Conservation (phyloP, 2,329 filamentous ascomycete species). For the Fusarium sp. region DNA sequence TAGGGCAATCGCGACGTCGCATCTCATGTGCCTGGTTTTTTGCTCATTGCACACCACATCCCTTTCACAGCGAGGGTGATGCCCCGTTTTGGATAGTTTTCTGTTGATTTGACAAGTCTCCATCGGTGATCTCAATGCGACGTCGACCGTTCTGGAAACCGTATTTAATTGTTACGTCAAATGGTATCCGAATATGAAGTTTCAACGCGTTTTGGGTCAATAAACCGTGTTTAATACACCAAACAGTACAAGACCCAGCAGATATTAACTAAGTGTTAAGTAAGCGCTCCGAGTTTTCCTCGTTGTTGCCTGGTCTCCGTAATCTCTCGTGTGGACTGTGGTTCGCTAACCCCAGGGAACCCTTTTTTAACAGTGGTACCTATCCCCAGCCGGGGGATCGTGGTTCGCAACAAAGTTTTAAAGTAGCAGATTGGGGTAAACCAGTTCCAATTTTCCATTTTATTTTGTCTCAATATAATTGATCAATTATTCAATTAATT, state of each 20-base stretch:
- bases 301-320: slow-evolving; percentile 24
- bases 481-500: slow-evolving; percentile 3
- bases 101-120: slow-evolving; percentile 1
- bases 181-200: background rate
- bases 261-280: slow-evolving; percentile 17
- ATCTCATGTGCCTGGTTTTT: slow-evolving; percentile 30
- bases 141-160: slow-evolving; percentile 14
- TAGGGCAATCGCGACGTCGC: slow-evolving; percentile 15
- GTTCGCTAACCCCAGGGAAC: slow-evolving; percentile 12
- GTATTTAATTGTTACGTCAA: slow-evolving; percentile 10
- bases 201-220: background rate
- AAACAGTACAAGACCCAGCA: background rate
- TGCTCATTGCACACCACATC: slow-evolving; percentile 26
- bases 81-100: slow-evolving; percentile 8
- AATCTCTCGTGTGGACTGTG: slow-evolving; percentile 16
- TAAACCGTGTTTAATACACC: background rate
- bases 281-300: slow-evolving; percentile 30
- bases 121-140: slow-evolving; percentile 18
- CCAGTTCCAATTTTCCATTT: slow-evolving; percentile 1
- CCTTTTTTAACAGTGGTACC: slow-evolving; percentile 3
- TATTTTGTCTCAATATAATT: slow-evolving; percentile 14
- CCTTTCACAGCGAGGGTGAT: background rate
- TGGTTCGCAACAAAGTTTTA: slow-evolving; percentile 24
- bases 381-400: slow-evolving; percentile 22
- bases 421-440: slow-evolving; percentile 5